phyloP scores from a whole-genome alignment of 495 filamentous ascomycete genomes.

The Xanthoparmelia taractica region DNA sequence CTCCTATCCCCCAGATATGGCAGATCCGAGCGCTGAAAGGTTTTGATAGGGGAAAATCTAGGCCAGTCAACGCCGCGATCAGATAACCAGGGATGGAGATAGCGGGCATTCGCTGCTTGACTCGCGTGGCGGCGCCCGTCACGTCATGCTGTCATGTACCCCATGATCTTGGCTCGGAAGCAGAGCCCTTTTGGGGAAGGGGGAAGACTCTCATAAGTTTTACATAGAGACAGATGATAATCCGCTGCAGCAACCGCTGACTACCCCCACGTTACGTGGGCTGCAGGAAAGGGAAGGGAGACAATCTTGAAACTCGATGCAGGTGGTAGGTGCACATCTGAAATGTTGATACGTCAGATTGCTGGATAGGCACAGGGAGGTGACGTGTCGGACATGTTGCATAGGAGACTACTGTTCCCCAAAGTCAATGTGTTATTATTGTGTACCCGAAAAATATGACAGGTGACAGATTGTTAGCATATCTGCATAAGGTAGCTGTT shows the following conservation, averaged over 20 bases:
- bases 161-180: background rate
- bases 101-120: background rate
- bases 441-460: background rate
- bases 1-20: background rate
- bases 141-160: background rate
- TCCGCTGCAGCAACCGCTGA: background rate
- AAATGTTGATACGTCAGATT: background rate
- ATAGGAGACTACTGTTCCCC: background rate
- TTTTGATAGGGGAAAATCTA: background rate
- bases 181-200: background rate
- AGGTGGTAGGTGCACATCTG: background rate
- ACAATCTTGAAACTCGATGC: background rate
- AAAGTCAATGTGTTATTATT: background rate
- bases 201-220: background rate
- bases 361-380: background rate
- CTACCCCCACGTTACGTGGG: background rate
- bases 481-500: background rate
- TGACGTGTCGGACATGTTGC: background rate
- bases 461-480: conserved; percentile 2
- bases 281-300: background rate
- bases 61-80: background rate
- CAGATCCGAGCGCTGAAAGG: background rate
- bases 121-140: background rate
- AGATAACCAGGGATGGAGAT: background rate
- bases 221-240: background rate